These are phyloP conservation scores for Clonostachys sp. DNA, from an alignment of 2,329 filamentous ascomycete species.

Conservation along the genomic window DNA sequence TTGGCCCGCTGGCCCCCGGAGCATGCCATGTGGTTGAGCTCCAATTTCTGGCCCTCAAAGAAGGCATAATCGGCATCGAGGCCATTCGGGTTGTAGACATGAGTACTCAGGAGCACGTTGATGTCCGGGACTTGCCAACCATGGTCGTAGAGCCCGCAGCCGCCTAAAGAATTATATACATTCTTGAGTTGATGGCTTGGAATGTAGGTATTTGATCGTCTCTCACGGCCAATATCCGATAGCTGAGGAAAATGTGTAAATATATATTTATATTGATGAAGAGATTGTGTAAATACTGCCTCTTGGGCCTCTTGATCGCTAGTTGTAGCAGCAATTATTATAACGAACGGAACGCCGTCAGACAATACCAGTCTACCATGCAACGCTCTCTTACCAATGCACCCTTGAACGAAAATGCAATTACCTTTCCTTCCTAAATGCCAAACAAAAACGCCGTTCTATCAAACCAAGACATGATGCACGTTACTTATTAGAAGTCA, in stretches of 20 bases:
- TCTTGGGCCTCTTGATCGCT: no score
- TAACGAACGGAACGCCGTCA: background rate
- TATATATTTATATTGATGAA: no score
- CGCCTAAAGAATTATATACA: background rate
- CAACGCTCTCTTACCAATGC: background rate
- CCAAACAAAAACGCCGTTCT: background rate
- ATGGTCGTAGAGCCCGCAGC: conserved; percentile 47
- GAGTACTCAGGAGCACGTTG: conserved; percentile 69
- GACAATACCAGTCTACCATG: background rate
- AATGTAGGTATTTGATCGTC: no score
- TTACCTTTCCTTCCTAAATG: background rate
- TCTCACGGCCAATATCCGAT: no score
- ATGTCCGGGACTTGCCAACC: conserved; percentile 69
- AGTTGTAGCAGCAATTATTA: no score
- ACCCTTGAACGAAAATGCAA: background rate
- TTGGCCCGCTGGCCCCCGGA: conserved; percentile 67
- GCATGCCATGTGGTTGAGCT: conserved; percentile 72
- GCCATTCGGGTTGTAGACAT: conserved; percentile 71
- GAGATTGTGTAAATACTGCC: no score
- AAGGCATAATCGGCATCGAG: conserved; percentile 67
- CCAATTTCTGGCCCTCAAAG: conserved; percentile 63
- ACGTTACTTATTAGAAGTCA: conserved; percentile 28
- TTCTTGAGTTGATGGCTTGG: no score
- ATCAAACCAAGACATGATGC: background rate
- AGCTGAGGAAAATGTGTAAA: no score